Base-by-base conservation (phyloP, 306 rosid genomes). In the Glycine tomentella region DNA sequence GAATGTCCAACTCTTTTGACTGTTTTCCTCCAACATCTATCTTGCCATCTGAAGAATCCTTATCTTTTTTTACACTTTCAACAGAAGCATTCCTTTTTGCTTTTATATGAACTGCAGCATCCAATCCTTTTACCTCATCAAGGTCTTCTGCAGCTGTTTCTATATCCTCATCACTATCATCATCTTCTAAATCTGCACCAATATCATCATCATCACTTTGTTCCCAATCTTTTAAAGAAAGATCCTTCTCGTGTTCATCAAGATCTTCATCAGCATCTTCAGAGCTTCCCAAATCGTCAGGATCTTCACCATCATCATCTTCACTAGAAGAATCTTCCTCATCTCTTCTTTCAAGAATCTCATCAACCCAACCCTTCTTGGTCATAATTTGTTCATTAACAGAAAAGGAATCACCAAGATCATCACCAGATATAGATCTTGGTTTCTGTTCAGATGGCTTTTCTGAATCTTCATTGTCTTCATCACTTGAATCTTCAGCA, bases 201-300 rank as follows among this genome's bases (percentile, higher is more conserved):
- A 90, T 69, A 84, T 74, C 58, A 71, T 91, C 97, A 84, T 95
- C 99, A 71, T 95, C 99, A 83, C 98, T 95, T 55, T 90, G 99
- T 80, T 95, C 99, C 97, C 98, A 95, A 75, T 89, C 97, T 88
- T 88, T 93, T 83, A 88, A 82, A 57, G 93, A 89, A 57, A 69
- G 76, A 72, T 85, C 73, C 69, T 75, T 79, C 76, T 80, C 76
- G 17, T 20, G 64, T 40, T 65, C 84, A 56, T 75, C 85, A 16
- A 72, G 68, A 82, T 88, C 92, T 75, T 87, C 90, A 34, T 72
- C 85, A 53, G 75, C 84, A 83, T 87, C 90, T 73, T 92, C 93
- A 75, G 86, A 76, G 73, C 84, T 61, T 75, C 81, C 90, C 33
- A 79, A 82, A 84, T 88, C 90, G 75, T 87, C 97, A 55, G 89